Evolutionary conservation across 2,329 filamentous ascomycete genomes (phyloP).

Genomic region (Exophiala sideris): DNA sequence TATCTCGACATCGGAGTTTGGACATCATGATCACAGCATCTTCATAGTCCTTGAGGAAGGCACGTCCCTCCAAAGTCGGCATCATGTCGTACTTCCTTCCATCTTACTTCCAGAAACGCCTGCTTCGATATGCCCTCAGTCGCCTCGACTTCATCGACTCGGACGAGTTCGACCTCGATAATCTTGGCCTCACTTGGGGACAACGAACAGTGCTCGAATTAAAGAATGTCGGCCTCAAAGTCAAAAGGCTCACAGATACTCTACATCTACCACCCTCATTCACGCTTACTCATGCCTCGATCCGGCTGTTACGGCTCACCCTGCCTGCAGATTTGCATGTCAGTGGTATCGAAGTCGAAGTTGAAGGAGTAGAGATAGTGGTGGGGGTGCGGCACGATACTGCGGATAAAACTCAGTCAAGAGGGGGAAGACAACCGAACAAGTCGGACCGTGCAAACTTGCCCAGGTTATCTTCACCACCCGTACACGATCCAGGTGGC

Average conservation of each 20-base stretch:
- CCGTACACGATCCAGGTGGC: conserved; percentile 31
- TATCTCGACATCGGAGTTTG: too few species aligned
- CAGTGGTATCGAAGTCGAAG: conserved; percentile 75
- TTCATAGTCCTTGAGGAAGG: conserved; percentile 8
- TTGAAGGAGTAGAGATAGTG: conserved; percentile 71
- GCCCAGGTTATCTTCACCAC: conserved; percentile 20
- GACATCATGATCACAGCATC: conserved; percentile 9
- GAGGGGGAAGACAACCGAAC: conserved; percentile 38
- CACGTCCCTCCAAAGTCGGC: conserved; percentile 1
- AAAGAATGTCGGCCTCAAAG: conserved; percentile 65
- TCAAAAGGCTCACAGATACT: conserved; percentile 22
- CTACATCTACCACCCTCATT: conserved; percentile 29
- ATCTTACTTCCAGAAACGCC: conserved; percentile 77
- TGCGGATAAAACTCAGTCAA: conserved; percentile 41
- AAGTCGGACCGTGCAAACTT: conserved; percentile 28
- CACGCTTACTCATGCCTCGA: conserved; percentile 53
- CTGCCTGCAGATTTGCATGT: conserved; percentile 85
- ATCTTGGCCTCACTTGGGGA: conserved; percentile 78
- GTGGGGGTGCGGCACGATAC: conserved; percentile 18
- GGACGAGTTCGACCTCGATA: conserved; percentile 79
- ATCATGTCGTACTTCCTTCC: conserved; percentile 73
- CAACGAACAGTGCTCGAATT: conserved; percentile 80
- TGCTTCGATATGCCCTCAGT: conserved; percentile 81
- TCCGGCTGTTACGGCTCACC: conserved; percentile 73
- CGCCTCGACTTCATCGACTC: conserved; percentile 84